Conservation (phyloP, 1,139 yeast genomes). For the Tardiomyces digboiensis region DNA sequence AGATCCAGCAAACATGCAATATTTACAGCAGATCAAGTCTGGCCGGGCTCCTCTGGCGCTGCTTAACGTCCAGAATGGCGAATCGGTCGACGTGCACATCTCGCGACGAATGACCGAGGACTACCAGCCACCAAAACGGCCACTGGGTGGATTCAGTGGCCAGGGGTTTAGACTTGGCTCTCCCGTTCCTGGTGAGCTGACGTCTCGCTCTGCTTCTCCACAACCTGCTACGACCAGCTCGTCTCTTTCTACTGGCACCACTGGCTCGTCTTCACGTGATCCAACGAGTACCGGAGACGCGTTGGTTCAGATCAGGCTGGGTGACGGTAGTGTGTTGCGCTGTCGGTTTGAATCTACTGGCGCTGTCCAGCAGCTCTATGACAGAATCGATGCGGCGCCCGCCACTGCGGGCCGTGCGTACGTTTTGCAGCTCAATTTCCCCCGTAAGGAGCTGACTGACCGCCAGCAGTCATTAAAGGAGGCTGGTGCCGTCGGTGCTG, state of each 20-base stretch:
- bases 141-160: conserved; percentile 68
- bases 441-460: conserved; percentile 64
- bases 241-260: too few relatives aligned
- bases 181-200: conserved; percentile 66
- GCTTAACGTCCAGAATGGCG: conserved; percentile 78
- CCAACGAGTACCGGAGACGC: conserved; percentile 51
- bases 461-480: conserved; percentile 49
- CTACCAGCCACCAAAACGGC: conserved; percentile 60
- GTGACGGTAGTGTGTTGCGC: conserved; percentile 65
- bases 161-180: conserved; percentile 86
- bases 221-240: conserved; percentile 3
- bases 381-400: conserved; percentile 44
- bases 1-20: conserved; percentile 75
- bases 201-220: conserved; percentile 20
- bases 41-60: conserved; percentile 92
- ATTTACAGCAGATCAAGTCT: conserved; percentile 69
- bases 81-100: conserved; percentile 94
- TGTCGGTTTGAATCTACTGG: conserved; percentile 58
- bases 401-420: conserved; percentile 42
- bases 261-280: too few relatives aligned
- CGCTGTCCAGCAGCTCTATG: conserved; percentile 59
- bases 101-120: conserved; percentile 73
- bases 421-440: conserved; percentile 73
- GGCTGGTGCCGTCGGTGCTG: conserved; percentile 75
- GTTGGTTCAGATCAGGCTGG: conserved; percentile 72